Conservation (phyloP, 768 basidiomycete genomes). For the Trametes maxima region DNA sequence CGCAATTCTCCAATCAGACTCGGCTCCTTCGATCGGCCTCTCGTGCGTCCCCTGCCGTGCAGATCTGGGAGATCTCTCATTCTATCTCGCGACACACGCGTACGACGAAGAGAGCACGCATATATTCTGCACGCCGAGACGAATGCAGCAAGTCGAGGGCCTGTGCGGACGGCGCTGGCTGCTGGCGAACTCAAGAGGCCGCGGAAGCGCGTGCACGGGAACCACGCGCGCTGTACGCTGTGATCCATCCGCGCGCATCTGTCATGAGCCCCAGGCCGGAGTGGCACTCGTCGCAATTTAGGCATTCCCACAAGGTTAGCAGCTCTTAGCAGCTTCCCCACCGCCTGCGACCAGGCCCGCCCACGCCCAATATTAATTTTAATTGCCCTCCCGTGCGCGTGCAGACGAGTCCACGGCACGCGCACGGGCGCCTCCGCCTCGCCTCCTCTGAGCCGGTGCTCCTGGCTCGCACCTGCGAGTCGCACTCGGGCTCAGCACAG, state of each 20-base stretch:
- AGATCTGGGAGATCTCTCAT: conserved; percentile 20
- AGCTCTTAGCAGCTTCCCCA: too few species aligned
- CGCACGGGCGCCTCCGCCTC: background rate
- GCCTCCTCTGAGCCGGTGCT: background rate
- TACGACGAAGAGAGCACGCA: background rate
- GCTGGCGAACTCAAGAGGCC: background rate
- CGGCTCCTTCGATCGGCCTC: conserved; percentile 23
- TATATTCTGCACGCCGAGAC: background rate
- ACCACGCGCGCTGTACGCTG: conserved; percentile 13
- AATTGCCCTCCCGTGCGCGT: background rate
- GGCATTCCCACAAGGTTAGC: conserved; percentile 18
- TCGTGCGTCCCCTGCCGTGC: conserved; percentile 6
- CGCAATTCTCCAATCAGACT: conserved; percentile 25
- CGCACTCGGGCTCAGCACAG: background rate
- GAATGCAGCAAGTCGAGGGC: background rate
- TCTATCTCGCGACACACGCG: background rate
- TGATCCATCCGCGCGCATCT: conserved; percentile 9
- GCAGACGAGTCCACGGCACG: background rate
- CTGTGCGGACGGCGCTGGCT: background rate
- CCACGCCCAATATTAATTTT: background rate
- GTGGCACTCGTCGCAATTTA: conserved; percentile 11
- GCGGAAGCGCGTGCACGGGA: background rate
- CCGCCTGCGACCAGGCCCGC: conserved; percentile 3
- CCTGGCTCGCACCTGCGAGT: background rate
- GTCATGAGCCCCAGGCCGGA: conserved; percentile 1